Evolutionary conservation across 2,329 filamentous ascomycete species (phyloP), one percentile per base, ranked within the genome.

Genomic region (Dactylonectria macrodidyma): DNA sequence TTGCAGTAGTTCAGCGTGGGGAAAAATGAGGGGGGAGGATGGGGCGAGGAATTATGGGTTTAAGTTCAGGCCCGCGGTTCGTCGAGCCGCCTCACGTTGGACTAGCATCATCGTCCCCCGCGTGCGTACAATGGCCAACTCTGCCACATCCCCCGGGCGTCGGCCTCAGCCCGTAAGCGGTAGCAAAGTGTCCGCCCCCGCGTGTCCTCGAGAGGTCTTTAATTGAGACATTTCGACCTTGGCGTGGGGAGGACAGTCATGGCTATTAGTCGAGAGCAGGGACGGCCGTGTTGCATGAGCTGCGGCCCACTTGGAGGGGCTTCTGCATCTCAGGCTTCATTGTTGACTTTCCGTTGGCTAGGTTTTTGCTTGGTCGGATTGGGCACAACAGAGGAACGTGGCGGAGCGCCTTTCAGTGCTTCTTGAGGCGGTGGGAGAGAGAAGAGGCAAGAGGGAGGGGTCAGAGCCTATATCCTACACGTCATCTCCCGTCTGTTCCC

Each of bases 1-100:
- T 76, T 76, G 74, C 72, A 75, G 72, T 74, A 75, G 74, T 64
- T 69, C 41, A 60, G 50, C 65, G 71, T 66, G 74, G 73, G 71
- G 74, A 75, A 61, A 76, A 76, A 56, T 69, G 74, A 76, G 74
- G 74, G 73, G 73, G 74, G 69, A 68, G 65, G 57, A 62, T 30
- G 26, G 26, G 26, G 26, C 26, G 26, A 30, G 26, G 4, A 57
- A 58, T 62, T 66, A 44, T 61, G 59, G 56, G 34, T 62, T 33
- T 41, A 65, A 59, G 48, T 67, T 67, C 16, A 56, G 26, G 58
- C 54, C 52, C 54, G 59, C 58, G 64, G 58, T 66, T 66, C 59
- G 47, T 62, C 59, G 44, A 66, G 34, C 33, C 38, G 47, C 48
- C 55, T 55, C 55, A 38, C 47, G 47, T 59, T 51, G 26, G 61